Evolutionary conservation across 768 basidiomycete genomes (phyloP), one percentile per base, ranked within the genome.

Genomic region (Boletales sp.): DNA sequence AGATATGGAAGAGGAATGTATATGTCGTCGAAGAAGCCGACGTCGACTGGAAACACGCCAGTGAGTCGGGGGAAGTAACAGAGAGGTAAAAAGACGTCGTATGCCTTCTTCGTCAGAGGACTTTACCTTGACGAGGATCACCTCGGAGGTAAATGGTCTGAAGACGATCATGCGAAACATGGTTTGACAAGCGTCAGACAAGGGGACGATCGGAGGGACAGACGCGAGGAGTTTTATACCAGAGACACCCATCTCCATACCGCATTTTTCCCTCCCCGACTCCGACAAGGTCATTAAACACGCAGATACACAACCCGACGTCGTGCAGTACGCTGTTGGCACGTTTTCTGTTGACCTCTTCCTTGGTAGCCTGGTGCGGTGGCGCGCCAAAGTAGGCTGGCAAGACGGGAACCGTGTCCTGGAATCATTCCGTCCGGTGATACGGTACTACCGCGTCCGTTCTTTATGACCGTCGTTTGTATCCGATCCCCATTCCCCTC

Each of bases 1-100:
- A 97, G 81, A 50, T 90, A 85, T 4, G 79, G 72, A 0, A 79
- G 69, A 0, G 93, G 90, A 40, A 97, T 79, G 63, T 91, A 90
- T 19, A 97, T 85, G 59, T 97, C 94, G 68, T 93, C 90, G 61
- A 98, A 98, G 74, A 98, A 97, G 17, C 86, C 87, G 15, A 97
- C 67, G 19, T 86, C 81, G 24, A 95, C 94, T 95, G 59, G 14
- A 30, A 48, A 21, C n/a, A n/a, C n/a, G n/a, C n/a, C n/a, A 21
- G 4, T 21, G 21, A 21, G 21, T 36, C 17, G 21, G 27, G 58
- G 27, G 56, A 49, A 18, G 24, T 31, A 14, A n/a, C 24, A 8
- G 24, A 17, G 39, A 29, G 35, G 40, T 2, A 34, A 12, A 45
- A 24, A 29, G 14, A 74, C 89, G 67, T 68, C 90, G 76, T 54